Conservation (phyloP, 139 green algal genomes). For the Chloropicon primus region DNA sequence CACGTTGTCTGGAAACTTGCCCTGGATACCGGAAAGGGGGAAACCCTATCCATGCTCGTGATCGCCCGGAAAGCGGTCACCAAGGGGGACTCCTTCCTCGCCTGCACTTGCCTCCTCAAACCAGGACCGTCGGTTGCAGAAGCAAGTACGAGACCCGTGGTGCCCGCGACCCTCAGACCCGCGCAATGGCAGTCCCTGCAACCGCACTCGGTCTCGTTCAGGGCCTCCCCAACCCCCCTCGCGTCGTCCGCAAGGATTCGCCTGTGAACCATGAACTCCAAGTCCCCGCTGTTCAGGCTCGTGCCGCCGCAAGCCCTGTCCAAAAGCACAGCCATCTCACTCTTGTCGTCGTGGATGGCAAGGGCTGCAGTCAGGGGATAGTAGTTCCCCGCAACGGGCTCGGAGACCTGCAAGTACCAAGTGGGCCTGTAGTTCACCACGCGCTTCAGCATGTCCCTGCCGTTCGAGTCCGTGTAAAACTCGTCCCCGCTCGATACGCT, state of each 20-base stretch:
- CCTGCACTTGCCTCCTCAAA: neutral
- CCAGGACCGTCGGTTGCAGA: neutral
- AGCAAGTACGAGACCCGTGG: neutral
- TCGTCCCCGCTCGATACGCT: slow-evolving; percentile 13
- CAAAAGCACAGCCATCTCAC: slow-evolving; percentile 34
- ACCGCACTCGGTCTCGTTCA: slow-evolving; percentile 59
- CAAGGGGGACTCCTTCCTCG: neutral
- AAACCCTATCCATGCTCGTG: slow-evolving; percentile 3
- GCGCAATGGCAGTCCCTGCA: slow-evolving; percentile 35
- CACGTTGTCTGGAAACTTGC: slow-evolving; percentile 25
- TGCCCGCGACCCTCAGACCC: slow-evolving; percentile 10
- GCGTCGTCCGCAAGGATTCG: slow-evolving; percentile 36
- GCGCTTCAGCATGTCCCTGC: slow-evolving; percentile 44
- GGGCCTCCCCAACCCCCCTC: slow-evolving; percentile 47
- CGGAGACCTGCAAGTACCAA: slow-evolving; percentile 42
- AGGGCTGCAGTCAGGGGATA: slow-evolving; percentile 55
- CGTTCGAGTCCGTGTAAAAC: slow-evolving; percentile 61
- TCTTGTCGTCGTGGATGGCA: slow-evolving; percentile 22
- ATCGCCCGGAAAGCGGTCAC: slow-evolving; percentile 9
- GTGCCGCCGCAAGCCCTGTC: slow-evolving; percentile 46
- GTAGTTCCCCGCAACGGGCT: slow-evolving; percentile 52
- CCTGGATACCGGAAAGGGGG: slow-evolving; percentile 9
- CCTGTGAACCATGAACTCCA: slow-evolving; percentile 48
- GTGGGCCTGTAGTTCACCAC: slow-evolving; percentile 28
- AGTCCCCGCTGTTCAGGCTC: slow-evolving; percentile 26